phyloP scores from a whole-genome alignment of 129 eudicot species.

The Escallonia herrerae region DNA sequence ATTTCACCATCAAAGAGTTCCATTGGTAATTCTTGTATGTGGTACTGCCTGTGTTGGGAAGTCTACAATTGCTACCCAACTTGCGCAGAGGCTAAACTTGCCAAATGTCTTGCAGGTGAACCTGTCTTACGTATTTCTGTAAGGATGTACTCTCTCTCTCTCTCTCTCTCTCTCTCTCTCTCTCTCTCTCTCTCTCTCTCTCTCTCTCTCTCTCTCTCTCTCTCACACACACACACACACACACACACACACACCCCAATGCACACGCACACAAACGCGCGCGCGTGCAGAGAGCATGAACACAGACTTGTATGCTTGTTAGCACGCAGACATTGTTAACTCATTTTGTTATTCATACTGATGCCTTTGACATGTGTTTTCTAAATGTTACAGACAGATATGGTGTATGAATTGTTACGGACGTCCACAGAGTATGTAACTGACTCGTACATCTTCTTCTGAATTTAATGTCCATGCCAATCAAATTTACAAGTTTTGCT shows the following conservation, averaged over 20 bases:
- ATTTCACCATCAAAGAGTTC: slow-evolving; percentile 98
- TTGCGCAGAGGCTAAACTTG: slow-evolving; percentile 95
- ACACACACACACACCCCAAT: not conserved
- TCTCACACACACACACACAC: not conserved
- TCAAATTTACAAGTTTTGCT: not conserved
- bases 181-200: slow-evolving; percentile 4
- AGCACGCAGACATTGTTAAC: not conserved
- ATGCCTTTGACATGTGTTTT: slow-evolving; percentile 21
- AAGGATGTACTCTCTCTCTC: slow-evolving; percentile 3
- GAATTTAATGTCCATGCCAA: not conserved
- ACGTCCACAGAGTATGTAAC: slow-evolving; percentile 91
- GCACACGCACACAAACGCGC: not conserved
- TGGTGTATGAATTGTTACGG: slow-evolving; percentile 95
- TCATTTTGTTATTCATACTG: slow-evolving; percentile 11
- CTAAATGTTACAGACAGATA: slow-evolving; percentile 69
- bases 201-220: not conserved
- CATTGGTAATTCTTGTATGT: slow-evolving; percentile 96
- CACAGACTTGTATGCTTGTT: not conserved
- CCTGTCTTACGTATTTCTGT: slow-evolving; percentile 10
- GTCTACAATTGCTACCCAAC: slow-evolving; percentile 99
- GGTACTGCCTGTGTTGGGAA: slow-evolving; percentile 98
- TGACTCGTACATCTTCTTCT: slow-evolving; percentile 1
- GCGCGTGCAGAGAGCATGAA: not conserved
- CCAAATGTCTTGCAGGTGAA: slow-evolving; percentile 97
- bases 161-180: too few species aligned